Conservation (phyloP, 129 eudicot species). For the Artemisia argyi region DNA sequence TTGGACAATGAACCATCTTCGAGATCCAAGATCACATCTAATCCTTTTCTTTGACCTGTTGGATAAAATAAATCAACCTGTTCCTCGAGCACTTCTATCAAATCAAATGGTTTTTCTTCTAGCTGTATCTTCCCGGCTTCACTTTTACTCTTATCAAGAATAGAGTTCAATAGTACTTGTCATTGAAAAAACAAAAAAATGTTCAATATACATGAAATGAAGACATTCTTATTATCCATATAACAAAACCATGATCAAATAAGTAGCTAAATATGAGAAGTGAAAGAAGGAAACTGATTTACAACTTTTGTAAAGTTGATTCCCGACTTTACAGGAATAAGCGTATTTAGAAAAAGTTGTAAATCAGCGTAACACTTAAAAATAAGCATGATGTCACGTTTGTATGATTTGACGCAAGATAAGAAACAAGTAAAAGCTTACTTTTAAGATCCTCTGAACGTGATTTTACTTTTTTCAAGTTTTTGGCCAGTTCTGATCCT, state of each 20-base stretch:
- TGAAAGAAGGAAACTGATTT: no score
- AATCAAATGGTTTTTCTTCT: conserved; percentile 54
- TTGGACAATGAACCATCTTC: conserved; percentile 49
- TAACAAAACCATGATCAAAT: no score
- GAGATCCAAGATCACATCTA: conserved; percentile 67
- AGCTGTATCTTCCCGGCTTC: conserved; percentile 72
- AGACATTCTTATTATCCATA: no score
- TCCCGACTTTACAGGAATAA: no score
- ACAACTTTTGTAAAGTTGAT: no score
- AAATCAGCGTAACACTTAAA: no score
- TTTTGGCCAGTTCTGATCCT: conserved; percentile 42
- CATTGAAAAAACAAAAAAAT: neutral
- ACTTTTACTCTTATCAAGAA: conserved; percentile 66
- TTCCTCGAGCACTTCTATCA: conserved; percentile 57
- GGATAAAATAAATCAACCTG: conserved; percentile 70
- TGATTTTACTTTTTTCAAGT: conserved; percentile 37
- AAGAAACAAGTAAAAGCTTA: conserved; percentile 17
- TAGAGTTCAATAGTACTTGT: conserved; percentile 57
- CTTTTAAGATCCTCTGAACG: conserved; percentile 56
- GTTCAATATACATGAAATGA: no score
- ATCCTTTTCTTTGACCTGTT: conserved; percentile 60
- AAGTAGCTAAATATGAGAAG: no score
- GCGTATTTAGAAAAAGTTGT: no score
- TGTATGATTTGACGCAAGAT: neutral
- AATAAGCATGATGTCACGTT: no score